These are phyloP conservation scores for Diaporthe sp. DNA, from an alignment of 2,329 filamentous ascomycete species.

Conservation along the genomic window DNA sequence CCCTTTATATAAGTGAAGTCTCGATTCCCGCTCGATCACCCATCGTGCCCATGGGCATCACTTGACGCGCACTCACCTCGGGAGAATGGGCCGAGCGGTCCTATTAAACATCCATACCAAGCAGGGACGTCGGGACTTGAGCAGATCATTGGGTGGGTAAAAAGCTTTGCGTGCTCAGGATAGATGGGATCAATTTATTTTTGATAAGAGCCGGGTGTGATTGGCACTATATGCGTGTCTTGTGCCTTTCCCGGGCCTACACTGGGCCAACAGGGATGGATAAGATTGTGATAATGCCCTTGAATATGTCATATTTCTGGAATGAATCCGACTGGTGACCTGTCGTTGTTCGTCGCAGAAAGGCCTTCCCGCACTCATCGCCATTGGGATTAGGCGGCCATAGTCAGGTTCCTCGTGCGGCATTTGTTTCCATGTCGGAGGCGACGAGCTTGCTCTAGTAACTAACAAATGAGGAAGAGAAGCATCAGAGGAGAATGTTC, in stretches of 20 bases:
- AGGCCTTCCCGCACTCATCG: no score
- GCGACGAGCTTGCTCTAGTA: accelerated
- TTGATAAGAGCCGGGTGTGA: constrained; percentile 7
- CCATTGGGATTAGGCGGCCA: neutral
- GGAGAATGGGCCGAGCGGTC: constrained; percentile 18
- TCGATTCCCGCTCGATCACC: neutral
- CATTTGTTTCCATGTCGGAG: neutral
- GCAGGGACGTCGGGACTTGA: neutral
- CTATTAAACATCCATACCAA: neutral
- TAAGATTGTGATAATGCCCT: no score
- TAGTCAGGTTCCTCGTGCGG: neutral
- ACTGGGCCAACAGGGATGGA: constrained; percentile 3
- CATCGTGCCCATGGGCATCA: neutral
- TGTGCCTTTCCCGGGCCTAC: neutral
- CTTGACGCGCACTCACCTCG: neutral
- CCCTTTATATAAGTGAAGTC: constrained; percentile 28
- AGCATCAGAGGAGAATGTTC: neutral
- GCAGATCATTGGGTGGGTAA: constrained; percentile 21
- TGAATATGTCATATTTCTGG: no score
- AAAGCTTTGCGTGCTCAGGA: neutral
- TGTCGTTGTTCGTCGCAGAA: neutral
- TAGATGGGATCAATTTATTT: constrained; percentile 35
- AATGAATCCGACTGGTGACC: neutral
- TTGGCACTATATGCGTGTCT: neutral
- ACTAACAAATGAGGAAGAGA: no score